These are phyloP conservation scores for Lactuca sativa DNA, from an alignment of 129 eudicot species.

Conservation along the genomic window DNA sequence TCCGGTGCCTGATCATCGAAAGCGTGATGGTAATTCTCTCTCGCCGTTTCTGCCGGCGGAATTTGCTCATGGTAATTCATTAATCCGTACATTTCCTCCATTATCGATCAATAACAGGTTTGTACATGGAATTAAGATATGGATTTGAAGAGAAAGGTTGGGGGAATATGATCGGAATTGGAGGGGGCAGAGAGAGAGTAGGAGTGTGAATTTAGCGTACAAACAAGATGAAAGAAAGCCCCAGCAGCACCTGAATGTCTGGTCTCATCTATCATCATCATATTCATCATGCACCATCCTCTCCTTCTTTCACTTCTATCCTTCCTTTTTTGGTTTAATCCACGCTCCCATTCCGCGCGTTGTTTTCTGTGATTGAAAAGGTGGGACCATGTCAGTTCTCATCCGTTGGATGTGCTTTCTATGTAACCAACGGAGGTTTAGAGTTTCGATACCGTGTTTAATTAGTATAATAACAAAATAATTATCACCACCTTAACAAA, in stretches of 20 bases:
- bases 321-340: constrained; percentile 28
- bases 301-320: constrained; percentile 32
- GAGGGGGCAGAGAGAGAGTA: constrained; percentile 41
- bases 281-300: constrained; percentile 18
- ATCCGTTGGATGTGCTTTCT: constrained; percentile 39
- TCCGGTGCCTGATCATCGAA: constrained; percentile 14
- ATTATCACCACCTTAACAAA: constrained; percentile 5
- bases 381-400: constrained; percentile 12
- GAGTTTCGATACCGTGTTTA: constrained; percentile 28
- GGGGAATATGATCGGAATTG: constrained; percentile 28
- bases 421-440: constrained; percentile 27
- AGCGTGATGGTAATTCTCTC: constrained; percentile 4
- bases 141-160: neutral
- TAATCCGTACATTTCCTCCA: constrained; percentile 50
- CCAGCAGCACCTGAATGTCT: constrained; percentile 43
- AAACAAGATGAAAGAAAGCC: constrained; percentile 45
- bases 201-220: constrained; percentile 45
- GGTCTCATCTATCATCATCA: constrained; percentile 35
- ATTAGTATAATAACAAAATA: neutral
- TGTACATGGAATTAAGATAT: neutral
- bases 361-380: neutral
- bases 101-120: neutral
- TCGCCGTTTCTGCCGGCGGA: constrained; percentile 14
- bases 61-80: constrained; percentile 25
- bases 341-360: constrained; percentile 36